phyloP scores from a whole-genome alignment of 176 grass and related monocot species.

The Tuctoria greenei region DNA sequence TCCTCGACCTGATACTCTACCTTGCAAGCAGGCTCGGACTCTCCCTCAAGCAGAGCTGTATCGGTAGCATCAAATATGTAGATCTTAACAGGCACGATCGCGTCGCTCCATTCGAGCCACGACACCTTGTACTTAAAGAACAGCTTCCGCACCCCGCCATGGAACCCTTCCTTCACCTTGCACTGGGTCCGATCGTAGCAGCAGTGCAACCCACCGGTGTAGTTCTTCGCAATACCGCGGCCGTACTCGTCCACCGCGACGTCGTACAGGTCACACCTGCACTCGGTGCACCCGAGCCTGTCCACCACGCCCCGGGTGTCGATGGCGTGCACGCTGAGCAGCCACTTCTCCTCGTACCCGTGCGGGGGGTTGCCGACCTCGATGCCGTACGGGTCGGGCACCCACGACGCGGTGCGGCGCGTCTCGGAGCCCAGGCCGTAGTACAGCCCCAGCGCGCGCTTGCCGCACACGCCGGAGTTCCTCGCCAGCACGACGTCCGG shows the following conservation, averaged over 20 bases:
- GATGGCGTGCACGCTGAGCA: constrained; percentile 77
- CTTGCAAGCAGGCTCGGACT: constrained; percentile 41
- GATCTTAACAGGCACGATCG: constrained; percentile 62
- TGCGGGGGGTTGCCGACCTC: constrained; percentile 54
- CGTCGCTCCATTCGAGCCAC: constrained; percentile 66
- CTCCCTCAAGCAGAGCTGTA: constrained; percentile 11
- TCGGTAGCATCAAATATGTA: constrained; percentile 80
- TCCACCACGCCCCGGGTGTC: constrained; percentile 66
- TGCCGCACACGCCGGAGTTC: no score
- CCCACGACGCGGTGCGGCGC: constrained; percentile 73
- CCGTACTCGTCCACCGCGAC: constrained; percentile 63
- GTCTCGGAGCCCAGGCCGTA: constrained; percentile 50
- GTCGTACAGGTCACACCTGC: constrained; percentile 78
- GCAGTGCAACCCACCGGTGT: constrained; percentile 62
- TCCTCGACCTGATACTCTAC: constrained; percentile 78
- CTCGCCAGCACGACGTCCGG: no score
- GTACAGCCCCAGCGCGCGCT: no score
- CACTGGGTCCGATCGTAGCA: constrained; percentile 79
- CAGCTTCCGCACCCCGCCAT: constrained; percentile 40
- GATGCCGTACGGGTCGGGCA: constrained; percentile 89
- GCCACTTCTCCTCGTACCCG: constrained; percentile 68
- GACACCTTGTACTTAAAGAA: constrained; percentile 71
- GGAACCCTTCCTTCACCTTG: constrained; percentile 34
- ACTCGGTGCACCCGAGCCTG: constrained; percentile 66
- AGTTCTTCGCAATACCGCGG: constrained; percentile 23